Conservation (phyloP, 2,329 filamentous ascomycete species). For the Diaporthe citriasiana region DNA sequence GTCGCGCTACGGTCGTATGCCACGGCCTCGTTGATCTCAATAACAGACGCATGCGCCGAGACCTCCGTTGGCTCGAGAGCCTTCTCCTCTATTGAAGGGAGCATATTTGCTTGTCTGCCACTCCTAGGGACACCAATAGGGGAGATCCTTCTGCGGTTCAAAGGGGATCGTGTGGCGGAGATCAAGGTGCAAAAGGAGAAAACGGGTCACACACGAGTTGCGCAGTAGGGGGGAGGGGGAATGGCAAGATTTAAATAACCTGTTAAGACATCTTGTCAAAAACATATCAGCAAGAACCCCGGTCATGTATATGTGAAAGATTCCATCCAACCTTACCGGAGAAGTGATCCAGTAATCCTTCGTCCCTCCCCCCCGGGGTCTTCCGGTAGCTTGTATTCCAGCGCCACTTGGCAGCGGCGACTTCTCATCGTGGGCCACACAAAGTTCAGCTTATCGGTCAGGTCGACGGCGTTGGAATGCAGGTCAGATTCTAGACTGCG, state of each 20-base stretch:
- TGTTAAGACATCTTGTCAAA: not conserved
- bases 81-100: slow-evolving; percentile 2
- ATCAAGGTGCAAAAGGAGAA: not conserved
- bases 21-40: slow-evolving; percentile 35
- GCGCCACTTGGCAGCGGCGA: slow-evolving; percentile 21
- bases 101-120: not conserved
- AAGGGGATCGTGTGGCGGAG: not conserved
- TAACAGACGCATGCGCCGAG: not conserved
- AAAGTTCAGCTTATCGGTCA: slow-evolving; percentile 16
- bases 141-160: not conserved
- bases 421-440: slow-evolving; percentile 25
- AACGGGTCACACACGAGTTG: not conserved
- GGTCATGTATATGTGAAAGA: not conserved
- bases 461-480: slow-evolving; percentile 6
- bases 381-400: slow-evolving; percentile 10
- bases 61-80: not conserved
- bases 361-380: not conserved
- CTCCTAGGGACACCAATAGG: not conserved
- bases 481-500: slow-evolving; percentile 30
- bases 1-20: slow-evolving; percentile 53
- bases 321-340: slow-evolving; percentile 8
- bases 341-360: slow-evolving; percentile 17
- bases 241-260: not conserved
- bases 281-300: not conserved
- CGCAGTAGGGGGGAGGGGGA: not conserved